phyloP scores from a whole-genome alignment of 352 stramenopile genomes.

The Globisporangium barbulae region DNA sequence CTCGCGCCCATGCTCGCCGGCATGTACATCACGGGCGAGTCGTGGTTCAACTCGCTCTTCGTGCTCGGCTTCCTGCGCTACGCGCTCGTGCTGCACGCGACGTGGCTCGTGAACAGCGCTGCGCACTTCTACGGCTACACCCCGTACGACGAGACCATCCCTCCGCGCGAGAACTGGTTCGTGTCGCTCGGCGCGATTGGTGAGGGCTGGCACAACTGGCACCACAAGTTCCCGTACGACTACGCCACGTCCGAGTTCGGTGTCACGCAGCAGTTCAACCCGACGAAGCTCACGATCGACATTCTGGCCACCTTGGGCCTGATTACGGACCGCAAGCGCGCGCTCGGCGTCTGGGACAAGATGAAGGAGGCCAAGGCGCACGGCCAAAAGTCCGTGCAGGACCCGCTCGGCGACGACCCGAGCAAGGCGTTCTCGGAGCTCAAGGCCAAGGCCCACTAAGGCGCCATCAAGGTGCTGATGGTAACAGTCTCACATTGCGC shows the following conservation, averaged over 20 bases:
- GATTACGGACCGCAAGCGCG: slow-evolving; percentile 94
- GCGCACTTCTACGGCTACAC: slow-evolving; percentile 98
- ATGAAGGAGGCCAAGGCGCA: slow-evolving; percentile 62
- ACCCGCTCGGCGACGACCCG: slow-evolving; percentile 57
- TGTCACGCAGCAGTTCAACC: slow-evolving; percentile 96
- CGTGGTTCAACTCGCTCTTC: slow-evolving; percentile 96
- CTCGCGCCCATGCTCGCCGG: slow-evolving; percentile 92
- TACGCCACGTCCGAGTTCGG: slow-evolving; percentile 98
- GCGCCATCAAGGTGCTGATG: neutral
- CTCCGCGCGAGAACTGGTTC: slow-evolving; percentile 97
- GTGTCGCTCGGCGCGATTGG: slow-evolving; percentile 94
- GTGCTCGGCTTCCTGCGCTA: slow-evolving; percentile 95
- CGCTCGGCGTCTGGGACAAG: slow-evolving; percentile 93
- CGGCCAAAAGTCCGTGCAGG: slow-evolving; percentile 32
- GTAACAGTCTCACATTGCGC: neutral
- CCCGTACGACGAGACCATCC: slow-evolving; percentile 93
- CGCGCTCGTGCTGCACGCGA: slow-evolving; percentile 94
- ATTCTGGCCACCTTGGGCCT: slow-evolving; percentile 88
- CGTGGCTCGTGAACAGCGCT: slow-evolving; percentile 98
- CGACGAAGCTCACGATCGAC: slow-evolving; percentile 98
- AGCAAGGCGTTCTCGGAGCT: slow-evolving; percentile 54
- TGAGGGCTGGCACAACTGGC: slow-evolving; percentile 99
- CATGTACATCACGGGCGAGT: slow-evolving; percentile 85
- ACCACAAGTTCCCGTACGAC: slow-evolving; percentile 99
- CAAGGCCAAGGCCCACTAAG: slow-evolving; percentile 30